A percentile compares a stretch with the other conserved stretches of the same genome.
Conservation (phyloP, 2,329 filamentous ascomycete species). For the Lachnellula cervina region DNA sequence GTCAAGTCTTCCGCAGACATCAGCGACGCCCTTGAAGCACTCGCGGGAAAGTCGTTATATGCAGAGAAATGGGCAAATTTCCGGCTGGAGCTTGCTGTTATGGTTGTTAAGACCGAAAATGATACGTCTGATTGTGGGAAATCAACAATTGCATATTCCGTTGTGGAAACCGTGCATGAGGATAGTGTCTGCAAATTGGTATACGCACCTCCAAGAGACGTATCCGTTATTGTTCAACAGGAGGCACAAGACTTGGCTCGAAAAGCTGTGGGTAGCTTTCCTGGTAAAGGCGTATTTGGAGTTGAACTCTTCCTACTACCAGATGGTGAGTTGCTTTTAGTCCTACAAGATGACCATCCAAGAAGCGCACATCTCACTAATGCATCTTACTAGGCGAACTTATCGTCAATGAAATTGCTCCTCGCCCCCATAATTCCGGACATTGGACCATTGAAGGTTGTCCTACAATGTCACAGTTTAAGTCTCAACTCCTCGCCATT, state of each 20-base stretch:
- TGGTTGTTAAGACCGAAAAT: slow-evolving; percentile 88
- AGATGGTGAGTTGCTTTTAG: slow-evolving; percentile 43
- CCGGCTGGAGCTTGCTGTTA: slow-evolving; percentile 81
- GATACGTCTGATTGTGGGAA: slow-evolving; percentile 38
- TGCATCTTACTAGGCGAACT: slow-evolving; percentile 35
- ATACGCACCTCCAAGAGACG: slow-evolving; percentile 74
- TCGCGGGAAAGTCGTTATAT: slow-evolving; percentile 71
- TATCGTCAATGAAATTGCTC: slow-evolving; percentile 57
- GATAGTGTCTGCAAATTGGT: slow-evolving; percentile 93
- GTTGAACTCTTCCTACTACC: slow-evolving; percentile 90
- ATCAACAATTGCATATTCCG: slow-evolving; percentile 68
- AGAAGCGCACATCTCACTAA: no score
- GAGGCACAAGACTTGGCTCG: slow-evolving; percentile 72
- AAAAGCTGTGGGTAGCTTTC: slow-evolving; percentile 72
- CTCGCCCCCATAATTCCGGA: slow-evolving; percentile 57
- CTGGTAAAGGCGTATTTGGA: slow-evolving; percentile 89
- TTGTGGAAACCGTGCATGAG: slow-evolving; percentile 91
- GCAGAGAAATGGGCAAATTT: slow-evolving; percentile 89
- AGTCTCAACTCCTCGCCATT: slow-evolving; percentile 75
- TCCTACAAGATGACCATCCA: no score
- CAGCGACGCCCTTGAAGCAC: slow-evolving; percentile 60
- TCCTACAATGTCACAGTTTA: slow-evolving; percentile 81
- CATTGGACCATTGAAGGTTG: slow-evolving; percentile 95
- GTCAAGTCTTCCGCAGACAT: slow-evolving; percentile 57
- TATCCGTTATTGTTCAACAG: slow-evolving; percentile 55